phyloP scores from a whole-genome alignment of 2,329 filamentous ascomycete genomes.

The Aotearoamyces nothofagi region DNA sequence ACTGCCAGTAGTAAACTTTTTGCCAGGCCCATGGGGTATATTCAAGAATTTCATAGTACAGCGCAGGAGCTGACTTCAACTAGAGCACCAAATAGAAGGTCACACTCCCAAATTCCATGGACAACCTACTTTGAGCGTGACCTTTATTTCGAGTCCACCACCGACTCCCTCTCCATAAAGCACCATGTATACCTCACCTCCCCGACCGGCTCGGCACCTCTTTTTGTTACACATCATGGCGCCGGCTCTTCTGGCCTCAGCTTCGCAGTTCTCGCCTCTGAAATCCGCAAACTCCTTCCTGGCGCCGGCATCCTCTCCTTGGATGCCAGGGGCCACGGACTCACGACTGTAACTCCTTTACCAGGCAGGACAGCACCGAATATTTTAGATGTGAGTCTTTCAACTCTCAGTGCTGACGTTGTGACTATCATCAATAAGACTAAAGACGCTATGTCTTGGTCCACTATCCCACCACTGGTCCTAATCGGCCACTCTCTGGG shows the following conservation, averaged over 20 bases:
- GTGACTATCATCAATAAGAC: conserved; percentile 53
- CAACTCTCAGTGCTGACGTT: conserved; percentile 60
- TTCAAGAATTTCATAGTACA: too few species aligned
- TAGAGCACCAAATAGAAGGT: conserved; percentile 17
- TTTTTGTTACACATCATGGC: conserved; percentile 91
- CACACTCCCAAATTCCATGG: conserved; percentile 40
- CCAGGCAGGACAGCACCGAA: conserved; percentile 16
- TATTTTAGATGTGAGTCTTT: conserved; percentile 52
- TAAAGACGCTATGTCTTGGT: conserved; percentile 55
- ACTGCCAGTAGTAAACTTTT: conserved; percentile 60
- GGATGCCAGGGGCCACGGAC: conserved; percentile 79
- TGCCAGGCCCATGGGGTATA: conserved; percentile 53
- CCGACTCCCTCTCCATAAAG: conserved; percentile 31
- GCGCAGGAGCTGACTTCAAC: too few species aligned
- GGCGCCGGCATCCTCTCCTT: conserved; percentile 70
- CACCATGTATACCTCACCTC: conserved; percentile 85
- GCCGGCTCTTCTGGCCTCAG: conserved; percentile 87
- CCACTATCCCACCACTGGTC: conserved; percentile 55
- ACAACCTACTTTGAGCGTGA: conserved; percentile 84
- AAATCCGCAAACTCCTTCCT: conserved; percentile 64
- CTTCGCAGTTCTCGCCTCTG: conserved; percentile 67
- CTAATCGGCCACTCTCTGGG: conserved; percentile 88
- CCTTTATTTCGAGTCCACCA: conserved; percentile 47
- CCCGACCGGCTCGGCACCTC: conserved; percentile 53
- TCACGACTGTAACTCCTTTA: conserved; percentile 33